These are phyloP conservation scores for Ascoidea tarda DNA, from an alignment of 805 yeast genomes.

Conservation along the genomic window DNA sequence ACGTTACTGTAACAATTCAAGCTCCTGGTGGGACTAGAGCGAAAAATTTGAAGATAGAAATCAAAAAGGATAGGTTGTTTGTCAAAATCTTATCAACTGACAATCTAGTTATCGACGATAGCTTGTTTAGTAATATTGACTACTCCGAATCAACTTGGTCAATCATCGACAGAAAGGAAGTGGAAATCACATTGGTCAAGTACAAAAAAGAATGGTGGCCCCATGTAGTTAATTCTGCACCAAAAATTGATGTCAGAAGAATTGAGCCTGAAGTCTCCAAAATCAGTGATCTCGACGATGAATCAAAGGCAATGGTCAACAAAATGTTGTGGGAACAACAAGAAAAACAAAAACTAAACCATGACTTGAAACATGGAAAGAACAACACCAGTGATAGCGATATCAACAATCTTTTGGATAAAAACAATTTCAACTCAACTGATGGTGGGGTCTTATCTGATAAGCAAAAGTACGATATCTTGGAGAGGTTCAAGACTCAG, in stretches of 20 bases:
- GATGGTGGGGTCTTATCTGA: constrained; percentile 5
- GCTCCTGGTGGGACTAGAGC: constrained; percentile 20
- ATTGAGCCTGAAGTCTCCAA: constrained; percentile 26
- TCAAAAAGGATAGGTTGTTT: constrained; percentile 12
- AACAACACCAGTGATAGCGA: too few species aligned
- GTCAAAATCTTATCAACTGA: constrained; percentile 9
- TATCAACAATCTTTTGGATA: too few species aligned
- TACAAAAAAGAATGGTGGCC: constrained; percentile 31
- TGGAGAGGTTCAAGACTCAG: constrained; percentile 24
- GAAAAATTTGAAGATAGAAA: constrained; percentile 18
- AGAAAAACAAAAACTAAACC: constrained; percentile 24
- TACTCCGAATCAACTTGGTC: constrained; percentile 27
- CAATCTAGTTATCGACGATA: constrained; percentile 17
- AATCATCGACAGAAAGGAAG: constrained; percentile 22
- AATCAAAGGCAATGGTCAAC: constrained; percentile 28
- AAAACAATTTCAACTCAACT: constrained; percentile 3
- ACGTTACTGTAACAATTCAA: constrained; percentile 21
- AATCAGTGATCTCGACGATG: constrained; percentile 25
- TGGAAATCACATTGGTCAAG: constrained; percentile 23
- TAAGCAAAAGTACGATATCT: constrained; percentile 5
- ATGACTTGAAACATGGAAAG: constrained; percentile 18
- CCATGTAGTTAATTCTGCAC: constrained; percentile 24
- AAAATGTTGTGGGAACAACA: constrained; percentile 33
- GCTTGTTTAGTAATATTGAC: constrained; percentile 17
- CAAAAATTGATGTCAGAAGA: constrained; percentile 25